A percentile compares a stretch with the other conserved stretches of the same genome.
Evolutionary conservation across 306 rosid species (phyloP).

Genomic region (Lithocarpus polystachyus): DNA sequence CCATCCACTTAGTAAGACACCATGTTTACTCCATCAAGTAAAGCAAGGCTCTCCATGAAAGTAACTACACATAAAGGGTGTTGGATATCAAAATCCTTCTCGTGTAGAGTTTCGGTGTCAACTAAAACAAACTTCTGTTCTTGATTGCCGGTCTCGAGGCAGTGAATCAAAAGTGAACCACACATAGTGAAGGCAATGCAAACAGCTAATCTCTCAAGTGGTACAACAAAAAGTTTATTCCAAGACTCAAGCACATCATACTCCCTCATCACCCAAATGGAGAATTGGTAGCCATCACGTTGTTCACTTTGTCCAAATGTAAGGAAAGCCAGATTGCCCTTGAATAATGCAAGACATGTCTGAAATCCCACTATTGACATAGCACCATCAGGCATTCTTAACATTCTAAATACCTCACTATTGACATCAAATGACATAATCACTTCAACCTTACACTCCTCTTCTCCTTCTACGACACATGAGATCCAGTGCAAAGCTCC

Average conservation of each 20-base stretch:
- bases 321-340: neutral
- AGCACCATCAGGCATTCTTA: neutral
- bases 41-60: too few species aligned
- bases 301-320: neutral
- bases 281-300: too few species aligned
- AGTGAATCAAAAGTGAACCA: neutral
- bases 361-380: too few species aligned
- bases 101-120: too few species aligned
- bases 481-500: neutral
- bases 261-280: neutral
- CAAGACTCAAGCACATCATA: neutral
- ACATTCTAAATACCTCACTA: neutral
- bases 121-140: too few species aligned
- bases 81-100: too few species aligned
- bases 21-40: too few species aligned
- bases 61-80: too few species aligned
- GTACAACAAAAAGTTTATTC: neutral
- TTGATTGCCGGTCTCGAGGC: fast-evolving
- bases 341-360: neutral
- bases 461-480: too few species aligned
- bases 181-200: neutral
- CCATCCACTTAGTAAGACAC: too few species aligned
- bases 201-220: neutral
- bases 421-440: neutral
- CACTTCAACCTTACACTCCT: neutral